phyloP scores from a whole-genome alignment of 352 stramenopile species.

The Pythium brachiatum region DNA sequence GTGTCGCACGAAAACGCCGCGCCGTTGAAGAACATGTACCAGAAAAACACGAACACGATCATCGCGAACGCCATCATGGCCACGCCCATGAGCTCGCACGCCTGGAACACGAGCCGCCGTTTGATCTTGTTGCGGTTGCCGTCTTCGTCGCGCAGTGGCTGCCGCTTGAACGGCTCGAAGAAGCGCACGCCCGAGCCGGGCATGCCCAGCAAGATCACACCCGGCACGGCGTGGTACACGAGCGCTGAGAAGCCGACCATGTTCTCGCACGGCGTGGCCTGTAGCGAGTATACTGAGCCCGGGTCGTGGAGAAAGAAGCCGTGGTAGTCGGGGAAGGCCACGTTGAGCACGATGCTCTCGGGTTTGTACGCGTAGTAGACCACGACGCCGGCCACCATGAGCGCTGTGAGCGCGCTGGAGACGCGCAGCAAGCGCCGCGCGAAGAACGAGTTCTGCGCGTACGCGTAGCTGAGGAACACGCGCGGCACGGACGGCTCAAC shows the following conservation, averaged over 20 bases:
- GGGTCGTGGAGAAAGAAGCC: conserved; percentile 56
- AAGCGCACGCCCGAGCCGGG: conserved; percentile 49
- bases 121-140: conserved; percentile 72
- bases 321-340: conserved; percentile 19
- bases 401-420: conserved; percentile 33
- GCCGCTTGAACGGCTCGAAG: conserved; percentile 76
- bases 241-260: conserved; percentile 74
- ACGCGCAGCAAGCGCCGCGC: conserved; percentile 53
- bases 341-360: conserved; percentile 42
- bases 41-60: conserved; percentile 64
- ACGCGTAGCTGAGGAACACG: conserved; percentile 56
- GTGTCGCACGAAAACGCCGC: conserved; percentile 56
- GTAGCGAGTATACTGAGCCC: conserved; percentile 59
- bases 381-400: conserved; percentile 44
- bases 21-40: conserved; percentile 84
- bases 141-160: conserved; percentile 33
- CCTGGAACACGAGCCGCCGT: conserved; percentile 65
- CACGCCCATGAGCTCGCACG: conserved; percentile 61
- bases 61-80: conserved; percentile 52
- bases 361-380: conserved; percentile 79
- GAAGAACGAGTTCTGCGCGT: conserved; percentile 80
- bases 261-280: conserved; percentile 68
- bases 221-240: conserved; percentile 64
- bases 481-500: conserved; percentile 50
- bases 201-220: conserved; percentile 57